These are phyloP conservation scores for Tephrocybe sp. DNA, from an alignment of 768 basidiomycete species.

Conservation along the genomic window DNA sequence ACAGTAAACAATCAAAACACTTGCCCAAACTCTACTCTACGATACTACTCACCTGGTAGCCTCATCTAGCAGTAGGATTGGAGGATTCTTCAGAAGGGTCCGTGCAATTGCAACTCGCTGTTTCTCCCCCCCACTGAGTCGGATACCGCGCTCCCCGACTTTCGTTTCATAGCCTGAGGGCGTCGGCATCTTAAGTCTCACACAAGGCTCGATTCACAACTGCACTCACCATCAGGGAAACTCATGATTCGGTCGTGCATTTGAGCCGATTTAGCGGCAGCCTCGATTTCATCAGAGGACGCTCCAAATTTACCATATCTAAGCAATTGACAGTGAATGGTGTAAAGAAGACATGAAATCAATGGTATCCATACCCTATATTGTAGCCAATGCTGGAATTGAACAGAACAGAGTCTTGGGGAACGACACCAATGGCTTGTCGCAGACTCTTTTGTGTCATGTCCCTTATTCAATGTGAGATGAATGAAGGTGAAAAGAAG, in stretches of 20 bases:
- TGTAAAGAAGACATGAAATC: neutral
- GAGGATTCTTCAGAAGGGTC: conserved; percentile 83
- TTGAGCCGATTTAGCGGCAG: conserved; percentile 77
- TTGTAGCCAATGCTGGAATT: conserved; percentile 71
- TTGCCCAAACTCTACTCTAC: neutral
- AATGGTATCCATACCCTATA: conserved; percentile 52
- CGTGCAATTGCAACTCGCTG: conserved; percentile 87
- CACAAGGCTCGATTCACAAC: neutral
- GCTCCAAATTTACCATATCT: conserved; percentile 80
- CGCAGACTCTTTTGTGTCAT: conserved; percentile 81
- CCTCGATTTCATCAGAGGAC: conserved; percentile 69
- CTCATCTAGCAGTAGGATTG: conserved; percentile 75
- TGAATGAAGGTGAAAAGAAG: neutral
- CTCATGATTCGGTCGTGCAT: conserved; percentile 83
- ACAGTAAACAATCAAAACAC: conserved; percentile 5
- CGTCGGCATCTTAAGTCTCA: conserved; percentile 4
- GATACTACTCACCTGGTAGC: conserved; percentile 54
- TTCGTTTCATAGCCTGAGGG: conserved; percentile 69
- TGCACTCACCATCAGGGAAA: conserved; percentile 66
- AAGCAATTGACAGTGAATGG: neutral
- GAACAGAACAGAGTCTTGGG: conserved; percentile 79
- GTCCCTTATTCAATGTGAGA: conserved; percentile 41
- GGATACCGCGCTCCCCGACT: conserved; percentile 86
- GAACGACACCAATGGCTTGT: conserved; percentile 84
- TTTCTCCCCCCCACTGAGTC: conserved; percentile 86